These are phyloP conservation scores for Boletus subparvulus DNA, from an alignment of 768 basidiomycete species.

Conservation along the genomic window DNA sequence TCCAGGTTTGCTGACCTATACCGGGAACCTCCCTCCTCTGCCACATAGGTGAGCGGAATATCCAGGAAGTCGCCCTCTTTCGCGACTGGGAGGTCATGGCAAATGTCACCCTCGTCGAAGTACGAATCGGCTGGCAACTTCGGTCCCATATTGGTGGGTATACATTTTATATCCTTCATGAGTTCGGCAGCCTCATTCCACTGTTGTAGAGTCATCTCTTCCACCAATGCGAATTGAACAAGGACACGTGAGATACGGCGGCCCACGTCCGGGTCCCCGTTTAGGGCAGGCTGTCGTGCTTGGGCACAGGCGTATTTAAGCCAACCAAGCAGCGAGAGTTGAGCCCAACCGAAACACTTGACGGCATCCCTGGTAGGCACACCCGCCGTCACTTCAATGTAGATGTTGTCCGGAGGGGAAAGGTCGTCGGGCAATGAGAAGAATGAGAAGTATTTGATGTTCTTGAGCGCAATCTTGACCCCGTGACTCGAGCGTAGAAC, in stretches of 20 bases:
- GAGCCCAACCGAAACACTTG: constrained; percentile 70
- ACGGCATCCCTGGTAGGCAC: constrained; percentile 38
- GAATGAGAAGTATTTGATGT: constrained; percentile 51
- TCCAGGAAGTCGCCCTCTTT: not conserved
- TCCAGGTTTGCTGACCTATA: not conserved
- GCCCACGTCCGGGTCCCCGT: constrained; percentile 37
- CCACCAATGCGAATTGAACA: constrained; percentile 65
- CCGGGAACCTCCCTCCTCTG: not conserved
- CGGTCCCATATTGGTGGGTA: constrained; percentile 76
- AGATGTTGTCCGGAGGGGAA: constrained; percentile 70
- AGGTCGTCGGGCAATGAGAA: constrained; percentile 73
- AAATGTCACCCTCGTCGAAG: constrained; percentile 85
- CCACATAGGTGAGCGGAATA: not conserved
- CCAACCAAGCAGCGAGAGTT: constrained; percentile 74
- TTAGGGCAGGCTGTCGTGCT: constrained; percentile 1
- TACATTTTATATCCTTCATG: constrained; percentile 53
- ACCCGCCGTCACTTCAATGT: constrained; percentile 57
- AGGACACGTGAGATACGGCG: constrained; percentile 61
- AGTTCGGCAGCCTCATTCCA: constrained; percentile 61
- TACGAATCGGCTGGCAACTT: constrained; percentile 69
- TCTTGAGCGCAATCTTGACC: constrained; percentile 44
- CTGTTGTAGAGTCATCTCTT: constrained; percentile 41
- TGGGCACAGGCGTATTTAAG: constrained; percentile 55
- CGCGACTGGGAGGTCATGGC: constrained; percentile 31
- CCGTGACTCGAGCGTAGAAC: constrained; percentile 1